Evolutionary conservation across 2,329 filamentous ascomycete genomes (phyloP).

Genomic region (Fusarium subtropicale): DNA sequence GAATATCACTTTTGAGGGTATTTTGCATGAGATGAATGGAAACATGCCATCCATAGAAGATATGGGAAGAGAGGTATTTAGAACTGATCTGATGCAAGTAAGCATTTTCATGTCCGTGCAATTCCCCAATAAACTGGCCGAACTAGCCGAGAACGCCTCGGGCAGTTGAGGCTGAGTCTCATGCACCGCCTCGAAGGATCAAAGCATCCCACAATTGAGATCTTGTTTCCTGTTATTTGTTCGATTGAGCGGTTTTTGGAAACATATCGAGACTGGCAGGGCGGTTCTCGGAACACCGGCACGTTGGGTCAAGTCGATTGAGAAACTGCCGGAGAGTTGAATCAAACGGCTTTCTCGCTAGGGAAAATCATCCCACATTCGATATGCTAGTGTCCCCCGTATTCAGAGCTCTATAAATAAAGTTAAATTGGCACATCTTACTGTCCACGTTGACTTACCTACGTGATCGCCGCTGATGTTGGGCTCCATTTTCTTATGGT

Average conservation of each 20-base stretch:
- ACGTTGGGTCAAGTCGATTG: background rate
- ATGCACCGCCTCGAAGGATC: background rate
- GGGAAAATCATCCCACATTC: too few relatives aligned
- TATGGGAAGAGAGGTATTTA: background rate
- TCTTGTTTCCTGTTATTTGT: background rate
- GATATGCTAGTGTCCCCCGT: too few relatives aligned
- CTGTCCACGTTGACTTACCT: too few relatives aligned
- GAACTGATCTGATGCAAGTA: background rate
- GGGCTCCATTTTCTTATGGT: too few relatives aligned
- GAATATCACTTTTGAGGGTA: too few relatives aligned
- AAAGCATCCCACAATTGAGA: background rate
- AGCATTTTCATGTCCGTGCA: background rate
- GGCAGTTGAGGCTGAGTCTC: background rate
- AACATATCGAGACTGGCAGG: background rate
- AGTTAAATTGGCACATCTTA: too few relatives aligned
- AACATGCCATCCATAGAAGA: too few relatives aligned
- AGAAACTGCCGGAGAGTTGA: fast-evolving
- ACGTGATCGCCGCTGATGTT: too few relatives aligned
- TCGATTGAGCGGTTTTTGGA: background rate
- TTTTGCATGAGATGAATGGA: too few relatives aligned
- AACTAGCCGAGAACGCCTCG: background rate
- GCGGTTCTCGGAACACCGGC: background rate
- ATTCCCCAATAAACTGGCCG: background rate
- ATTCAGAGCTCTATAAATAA: too few relatives aligned
- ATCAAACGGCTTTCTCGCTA: too few relatives aligned